Evolutionary conservation across 73 alveolate genomes (phyloP), one percentile per base, ranked within the genome.

Genomic region (Strombidium stylifer): DNA sequence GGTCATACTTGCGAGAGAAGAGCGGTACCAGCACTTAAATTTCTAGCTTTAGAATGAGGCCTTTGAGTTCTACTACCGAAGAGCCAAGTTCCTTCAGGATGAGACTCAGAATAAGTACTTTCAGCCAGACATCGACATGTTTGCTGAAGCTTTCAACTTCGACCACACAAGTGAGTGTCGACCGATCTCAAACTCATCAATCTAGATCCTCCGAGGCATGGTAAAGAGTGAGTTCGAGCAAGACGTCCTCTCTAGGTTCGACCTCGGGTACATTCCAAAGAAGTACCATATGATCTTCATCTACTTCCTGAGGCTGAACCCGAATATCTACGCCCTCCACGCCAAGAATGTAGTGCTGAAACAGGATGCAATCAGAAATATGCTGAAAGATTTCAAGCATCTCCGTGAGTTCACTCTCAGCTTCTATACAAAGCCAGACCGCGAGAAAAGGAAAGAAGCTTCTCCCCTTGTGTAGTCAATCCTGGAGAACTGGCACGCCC

Each of bases 241-340:
- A 10, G 49, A 53, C 3, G 15, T 16, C 26, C 3, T 53, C 4
- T 3, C 18, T 6, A 53, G 16, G 27, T 53, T 53, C 27, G 67
- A 53, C 27, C 36, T 53, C 5, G 67, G 67, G 3, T 53, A 25
- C 48, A 53, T 53, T 3, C 67, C 67, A 14, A 53, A 28, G n/a
- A 53, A 53, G 67, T 53, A 16, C 36, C 67, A 53, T 26, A 53
- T 53, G 49, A 53, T 53, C 3, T 21, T 53, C 1, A 7, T 53
- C 16, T 53, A 24, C 48, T 53, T 57, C 46, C 19, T 57, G 28
- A 57, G 53, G 34, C 16, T 34, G 56, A 31, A 57, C 39, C 19
- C 1, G 7, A 32, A 35, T 10, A 57, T 57, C 16, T 32, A 35
- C 37, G 34, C 71, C 12, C 37, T 57, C 2, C 71, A 57, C 16